Conservation (phyloP, 768 basidiomycete species). For the Lactarius deliciosus region DNA sequence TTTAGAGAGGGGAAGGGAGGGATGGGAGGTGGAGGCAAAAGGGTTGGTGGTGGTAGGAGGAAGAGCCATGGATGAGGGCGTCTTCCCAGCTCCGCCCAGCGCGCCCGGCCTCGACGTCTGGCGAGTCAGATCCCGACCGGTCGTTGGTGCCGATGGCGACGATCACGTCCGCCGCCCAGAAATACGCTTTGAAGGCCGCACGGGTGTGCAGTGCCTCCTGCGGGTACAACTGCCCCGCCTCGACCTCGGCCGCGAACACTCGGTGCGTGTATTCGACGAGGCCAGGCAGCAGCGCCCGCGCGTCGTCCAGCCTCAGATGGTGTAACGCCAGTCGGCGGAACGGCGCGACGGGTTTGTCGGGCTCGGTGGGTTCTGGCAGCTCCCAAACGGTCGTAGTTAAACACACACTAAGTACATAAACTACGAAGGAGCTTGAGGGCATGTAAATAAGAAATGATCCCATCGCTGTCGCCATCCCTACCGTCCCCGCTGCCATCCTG, state of each 20-base stretch:
- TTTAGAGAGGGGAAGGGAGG: no score
- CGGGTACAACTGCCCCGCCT: constrained; percentile 79
- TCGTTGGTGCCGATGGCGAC: constrained; percentile 50
- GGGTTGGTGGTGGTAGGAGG: no score
- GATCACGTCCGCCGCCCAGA: constrained; percentile 75
- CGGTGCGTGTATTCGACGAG: constrained; percentile 59
- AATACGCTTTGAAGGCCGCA: constrained; percentile 67
- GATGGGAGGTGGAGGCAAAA: no score
- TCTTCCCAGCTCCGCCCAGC: constrained; percentile 61
- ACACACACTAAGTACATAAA: no score
- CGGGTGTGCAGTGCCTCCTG: constrained; percentile 59
- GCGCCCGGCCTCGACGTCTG: constrained; percentile 46
- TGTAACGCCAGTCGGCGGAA: constrained; percentile 33
- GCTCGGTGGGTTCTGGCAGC: constrained; percentile 32
- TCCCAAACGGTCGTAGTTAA: constrained; percentile 44
- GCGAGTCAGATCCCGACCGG: constrained; percentile 29
- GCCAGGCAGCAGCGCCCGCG: constrained; percentile 42
- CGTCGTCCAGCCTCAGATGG: constrained; percentile 39
- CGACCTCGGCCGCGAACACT: constrained; percentile 72
- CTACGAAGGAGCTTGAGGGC: no score
- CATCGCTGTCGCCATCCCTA: no score
- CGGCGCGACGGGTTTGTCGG: constrained; percentile 30
- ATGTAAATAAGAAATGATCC: no score
- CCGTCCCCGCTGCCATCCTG: no score
- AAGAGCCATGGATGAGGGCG: constrained; percentile 64